Conservation (phyloP, 129 eudicot species). For the Artemisia argyi region DNA sequence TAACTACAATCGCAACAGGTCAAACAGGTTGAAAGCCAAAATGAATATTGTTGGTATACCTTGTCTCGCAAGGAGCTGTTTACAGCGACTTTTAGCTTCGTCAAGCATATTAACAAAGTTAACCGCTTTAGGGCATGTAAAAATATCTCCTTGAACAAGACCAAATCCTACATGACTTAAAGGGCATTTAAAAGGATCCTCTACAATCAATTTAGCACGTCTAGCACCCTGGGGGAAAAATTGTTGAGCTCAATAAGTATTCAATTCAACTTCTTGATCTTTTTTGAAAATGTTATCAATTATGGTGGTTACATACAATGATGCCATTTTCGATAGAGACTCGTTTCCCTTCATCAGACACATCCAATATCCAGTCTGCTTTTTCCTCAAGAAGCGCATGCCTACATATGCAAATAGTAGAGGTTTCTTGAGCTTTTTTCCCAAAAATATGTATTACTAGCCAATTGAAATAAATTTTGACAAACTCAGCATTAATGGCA, state of each 20-base stretch:
- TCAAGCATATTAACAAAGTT: neutral
- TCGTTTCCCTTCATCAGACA: neutral
- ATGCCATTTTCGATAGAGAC: neutral
- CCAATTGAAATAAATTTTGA: neutral
- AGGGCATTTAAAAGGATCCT: neutral
- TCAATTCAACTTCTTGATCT: neutral
- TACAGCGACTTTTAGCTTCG: neutral
- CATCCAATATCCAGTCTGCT: neutral
- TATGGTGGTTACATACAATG: neutral
- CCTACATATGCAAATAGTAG: neutral
- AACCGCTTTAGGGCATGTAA: neutral
- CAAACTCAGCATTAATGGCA: neutral
- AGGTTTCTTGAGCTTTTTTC: neutral
- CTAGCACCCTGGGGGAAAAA: neutral
- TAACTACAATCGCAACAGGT: too few relatives aligned
- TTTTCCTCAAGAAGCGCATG: neutral
- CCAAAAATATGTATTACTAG: neutral
- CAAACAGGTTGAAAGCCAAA: too few relatives aligned
- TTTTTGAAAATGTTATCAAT: neutral
- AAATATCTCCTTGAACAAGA: neutral
- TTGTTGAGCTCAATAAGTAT: constrained; percentile 1
- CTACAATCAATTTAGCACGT: neutral
- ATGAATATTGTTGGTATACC: neutral
- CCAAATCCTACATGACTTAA: neutral
- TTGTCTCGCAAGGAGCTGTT: neutral